These are phyloP conservation scores for Cladosporium sp. DNA, from an alignment of 2,329 filamentous ascomycete species.

Conservation along the genomic window DNA sequence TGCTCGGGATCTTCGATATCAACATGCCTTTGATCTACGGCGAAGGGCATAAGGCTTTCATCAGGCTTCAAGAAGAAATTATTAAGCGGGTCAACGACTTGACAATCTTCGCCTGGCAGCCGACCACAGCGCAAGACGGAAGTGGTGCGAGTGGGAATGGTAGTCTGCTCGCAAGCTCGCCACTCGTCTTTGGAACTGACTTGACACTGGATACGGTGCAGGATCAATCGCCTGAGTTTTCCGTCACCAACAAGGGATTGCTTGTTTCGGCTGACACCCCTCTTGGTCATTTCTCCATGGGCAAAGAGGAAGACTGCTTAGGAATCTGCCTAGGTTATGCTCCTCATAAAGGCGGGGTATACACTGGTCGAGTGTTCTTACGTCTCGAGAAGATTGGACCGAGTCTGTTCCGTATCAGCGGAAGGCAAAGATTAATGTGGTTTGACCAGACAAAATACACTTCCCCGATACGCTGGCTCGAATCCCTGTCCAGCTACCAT, in stretches of 20 bases:
- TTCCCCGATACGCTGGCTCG: background rate
- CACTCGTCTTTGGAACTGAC: background rate
- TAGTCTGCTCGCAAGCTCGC: background rate
- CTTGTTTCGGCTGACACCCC: background rate
- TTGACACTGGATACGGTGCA: background rate
- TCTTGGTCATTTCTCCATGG: background rate
- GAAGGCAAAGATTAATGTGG: background rate
- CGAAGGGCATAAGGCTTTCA: constrained; percentile 22
- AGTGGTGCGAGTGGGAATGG: background rate
- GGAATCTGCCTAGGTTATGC: background rate
- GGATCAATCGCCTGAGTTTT: background rate
- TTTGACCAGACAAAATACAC: background rate
- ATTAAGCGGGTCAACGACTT: constrained; percentile 15
- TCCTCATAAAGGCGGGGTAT: background rate
- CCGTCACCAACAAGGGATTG: background rate
- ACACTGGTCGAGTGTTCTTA: background rate
- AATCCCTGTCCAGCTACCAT: background rate
- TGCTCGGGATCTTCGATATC: constrained; percentile 43
- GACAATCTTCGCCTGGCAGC: constrained; percentile 20
- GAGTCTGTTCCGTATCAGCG: background rate
- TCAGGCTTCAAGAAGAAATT: constrained; percentile 19
- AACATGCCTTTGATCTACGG: constrained; percentile 45
- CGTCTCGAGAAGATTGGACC: background rate
- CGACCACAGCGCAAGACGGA: background rate
- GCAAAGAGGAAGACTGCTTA: background rate